Evolutionary conservation across 1,139 yeast genomes (phyloP), one percentile per base, ranked within the genome.

Genomic region (Diutina rugosa): DNA sequence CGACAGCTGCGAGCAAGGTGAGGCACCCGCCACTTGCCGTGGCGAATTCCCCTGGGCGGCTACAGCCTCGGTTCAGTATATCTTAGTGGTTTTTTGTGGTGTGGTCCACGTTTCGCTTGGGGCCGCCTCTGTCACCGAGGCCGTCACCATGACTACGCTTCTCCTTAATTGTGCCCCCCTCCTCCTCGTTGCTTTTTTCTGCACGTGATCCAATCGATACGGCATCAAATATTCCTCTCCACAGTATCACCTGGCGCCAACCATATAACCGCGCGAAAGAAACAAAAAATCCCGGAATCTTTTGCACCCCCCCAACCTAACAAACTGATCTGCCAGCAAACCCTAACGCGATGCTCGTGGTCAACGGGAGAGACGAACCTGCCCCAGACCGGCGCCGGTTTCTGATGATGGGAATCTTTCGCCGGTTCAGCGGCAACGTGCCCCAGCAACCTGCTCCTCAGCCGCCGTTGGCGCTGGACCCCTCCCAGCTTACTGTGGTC

Each of bases 331-430:
- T 45, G 28, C 21, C 28, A 45, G 47, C 41, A 5, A 35, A 35
- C 41, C n/a, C 41, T 30, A 16, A 46, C 29, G 26, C 49, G 30
- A 49, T 49, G 53, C 53, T 49, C 28, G 53, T 49, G 53, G 53
- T 49, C 3, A 49, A 49, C 28, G 53, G 53, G 14, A n/a, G 53
- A 18, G 44, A 49, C 35, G 44, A 30, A 30, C 41, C 53, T 10
- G 28, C 44, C 9, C 4, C 28, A 6, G 53, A 49, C 45, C 53
- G 53, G 26, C 53, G 53, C 41, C 53, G 53, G 44, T 49, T 49
- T 38, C 32, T 32, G 44, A 49, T 49, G 53, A 49, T 49, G 53
- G 53, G 53, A 14, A n/a, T 49, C 8, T 49, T 49, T 8, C 44
- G 53, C 7, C 44, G 44, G 53, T 30, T 49, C 32, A n/a, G 28